Conservation (phyloP, 139 green algal species). For the Closterium sp. region DNA sequence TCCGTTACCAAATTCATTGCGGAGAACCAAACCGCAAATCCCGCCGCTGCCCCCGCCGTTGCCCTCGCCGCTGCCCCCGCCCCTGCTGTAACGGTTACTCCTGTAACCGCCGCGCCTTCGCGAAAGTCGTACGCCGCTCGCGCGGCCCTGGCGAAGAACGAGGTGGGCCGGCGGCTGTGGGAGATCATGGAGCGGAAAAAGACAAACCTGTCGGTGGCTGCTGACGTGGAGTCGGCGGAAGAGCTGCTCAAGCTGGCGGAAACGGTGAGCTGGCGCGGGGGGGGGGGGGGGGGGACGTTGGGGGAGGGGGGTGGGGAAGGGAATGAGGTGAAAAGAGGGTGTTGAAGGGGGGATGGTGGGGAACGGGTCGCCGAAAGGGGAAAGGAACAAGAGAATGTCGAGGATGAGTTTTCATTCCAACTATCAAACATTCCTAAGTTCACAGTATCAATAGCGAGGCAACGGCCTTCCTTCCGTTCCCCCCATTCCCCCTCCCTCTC, state of each 20-base stretch:
- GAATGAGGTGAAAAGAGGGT: no score
- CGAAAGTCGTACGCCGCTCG: conserved; percentile 77
- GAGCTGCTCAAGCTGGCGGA: conserved; percentile 92
- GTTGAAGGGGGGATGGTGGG: no score
- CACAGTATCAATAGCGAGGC: no score
- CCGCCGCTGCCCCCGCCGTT: conserved; percentile 16
- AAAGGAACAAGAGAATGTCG: not conserved
- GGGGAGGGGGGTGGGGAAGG: no score
- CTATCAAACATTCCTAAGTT: no score
- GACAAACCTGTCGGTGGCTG: conserved; percentile 95
- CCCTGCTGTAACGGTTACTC: not conserved
- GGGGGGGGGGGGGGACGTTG: not conserved
- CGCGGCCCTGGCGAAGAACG: conserved; percentile 69
- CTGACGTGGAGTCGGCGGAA: conserved; percentile 83
- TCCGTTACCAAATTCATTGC: conserved; percentile 82
- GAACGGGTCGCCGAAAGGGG: not conserved
- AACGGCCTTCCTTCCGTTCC: no score
- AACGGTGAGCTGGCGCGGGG: conserved; percentile 22
- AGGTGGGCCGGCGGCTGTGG: conserved; percentile 71
- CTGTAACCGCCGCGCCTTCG: conserved; percentile 15
- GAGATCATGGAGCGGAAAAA: conserved; percentile 91
- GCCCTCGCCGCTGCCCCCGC: conserved; percentile 36
- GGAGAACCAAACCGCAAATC: conserved; percentile 81
- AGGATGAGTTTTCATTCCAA: no score
- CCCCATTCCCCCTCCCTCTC: not conserved